A percentile compares a stretch with the other conserved stretches of the same genome.
Conservation (phyloP, 257 asterid genomes). For the Gentiana dahurica region DNA sequence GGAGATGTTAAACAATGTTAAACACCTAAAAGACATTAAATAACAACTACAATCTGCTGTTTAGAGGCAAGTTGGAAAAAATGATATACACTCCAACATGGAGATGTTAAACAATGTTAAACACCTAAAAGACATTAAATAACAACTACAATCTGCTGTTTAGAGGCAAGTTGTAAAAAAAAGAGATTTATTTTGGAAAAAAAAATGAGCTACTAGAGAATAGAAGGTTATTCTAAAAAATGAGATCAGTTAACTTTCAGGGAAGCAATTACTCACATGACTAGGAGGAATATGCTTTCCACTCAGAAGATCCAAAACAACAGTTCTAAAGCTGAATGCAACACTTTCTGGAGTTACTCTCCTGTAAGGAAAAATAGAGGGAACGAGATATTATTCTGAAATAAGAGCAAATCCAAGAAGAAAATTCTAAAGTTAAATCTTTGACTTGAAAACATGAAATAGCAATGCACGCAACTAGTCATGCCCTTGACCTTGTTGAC, state of each 20-base stretch:
- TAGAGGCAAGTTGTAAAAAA: too few relatives aligned
- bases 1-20: neutral
- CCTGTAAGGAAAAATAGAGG: slow-evolving; percentile 32
- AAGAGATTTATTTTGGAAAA: neutral
- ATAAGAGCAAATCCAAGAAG: slow-evolving; percentile 1
- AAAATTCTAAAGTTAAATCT: neutral
- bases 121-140: slow-evolving; percentile 3
- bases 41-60: neutral
- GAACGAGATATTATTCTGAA: neutral
- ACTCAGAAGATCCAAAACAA: slow-evolving; percentile 95
- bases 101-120: too few relatives aligned
- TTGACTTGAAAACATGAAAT: neutral
- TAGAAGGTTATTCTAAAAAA: neutral
- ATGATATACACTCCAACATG: neutral
- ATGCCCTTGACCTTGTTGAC: too few relatives aligned
- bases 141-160: neutral
- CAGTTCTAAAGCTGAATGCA: slow-evolving; percentile 96
- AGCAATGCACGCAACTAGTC: neutral
- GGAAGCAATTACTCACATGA: slow-evolving; percentile 47
- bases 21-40: slow-evolving; percentile 7
- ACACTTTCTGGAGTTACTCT: slow-evolving; percentile 99
- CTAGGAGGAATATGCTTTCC: slow-evolving; percentile 99
- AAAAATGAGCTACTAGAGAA: neutral
- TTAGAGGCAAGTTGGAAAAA: too few relatives aligned
- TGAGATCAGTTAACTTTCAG: neutral